These are phyloP conservation scores for Bertia moriformis DNA, from an alignment of 2,329 filamentous ascomycete genomes.

Conservation along the genomic window DNA sequence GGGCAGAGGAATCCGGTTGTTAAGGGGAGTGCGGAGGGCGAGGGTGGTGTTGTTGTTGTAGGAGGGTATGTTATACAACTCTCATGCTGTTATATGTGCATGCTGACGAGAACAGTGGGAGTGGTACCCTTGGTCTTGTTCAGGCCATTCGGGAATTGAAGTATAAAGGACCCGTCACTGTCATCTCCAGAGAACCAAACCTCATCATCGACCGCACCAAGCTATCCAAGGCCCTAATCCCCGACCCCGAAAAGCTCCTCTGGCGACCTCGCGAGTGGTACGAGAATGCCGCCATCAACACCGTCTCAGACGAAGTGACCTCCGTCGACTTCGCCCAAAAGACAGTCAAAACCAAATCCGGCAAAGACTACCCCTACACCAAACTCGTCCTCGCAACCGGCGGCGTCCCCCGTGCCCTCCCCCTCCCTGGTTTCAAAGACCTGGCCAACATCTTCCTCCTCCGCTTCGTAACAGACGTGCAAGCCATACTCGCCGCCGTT, in stretches of 20 bases:
- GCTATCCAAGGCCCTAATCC: constrained; percentile 81
- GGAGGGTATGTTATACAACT: constrained; percentile 31
- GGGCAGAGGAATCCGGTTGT: constrained; percentile 62
- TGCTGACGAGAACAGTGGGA: constrained; percentile 65
- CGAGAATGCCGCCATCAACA: constrained; percentile 40
- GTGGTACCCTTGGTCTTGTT: constrained; percentile 66
- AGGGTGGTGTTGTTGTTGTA: constrained; percentile 61
- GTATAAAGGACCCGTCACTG: constrained; percentile 64
- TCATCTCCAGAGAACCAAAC: constrained; percentile 74
- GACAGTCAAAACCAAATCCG: constrained; percentile 60
- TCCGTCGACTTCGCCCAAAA: constrained; percentile 63
- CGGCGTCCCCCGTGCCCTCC: constrained; percentile 60
- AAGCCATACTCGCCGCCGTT: constrained; percentile 65
- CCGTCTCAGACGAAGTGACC: constrained; percentile 50
- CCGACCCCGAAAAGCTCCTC: constrained; percentile 65
- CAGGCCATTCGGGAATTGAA: constrained; percentile 73
- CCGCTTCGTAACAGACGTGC: constrained; percentile 61
- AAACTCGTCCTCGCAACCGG: constrained; percentile 87
- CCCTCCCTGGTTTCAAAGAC: constrained; percentile 73
- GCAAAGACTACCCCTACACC: constrained; percentile 60
- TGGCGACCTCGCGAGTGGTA: constrained; percentile 70
- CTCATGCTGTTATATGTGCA: too few species aligned
- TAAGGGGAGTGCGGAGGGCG: constrained; percentile 43
- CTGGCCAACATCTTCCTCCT: constrained; percentile 78
- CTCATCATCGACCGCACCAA: constrained; percentile 87